phyloP scores from a whole-genome alignment of 2,329 filamentous ascomycete species.

The Xylariaceae sp. region DNA sequence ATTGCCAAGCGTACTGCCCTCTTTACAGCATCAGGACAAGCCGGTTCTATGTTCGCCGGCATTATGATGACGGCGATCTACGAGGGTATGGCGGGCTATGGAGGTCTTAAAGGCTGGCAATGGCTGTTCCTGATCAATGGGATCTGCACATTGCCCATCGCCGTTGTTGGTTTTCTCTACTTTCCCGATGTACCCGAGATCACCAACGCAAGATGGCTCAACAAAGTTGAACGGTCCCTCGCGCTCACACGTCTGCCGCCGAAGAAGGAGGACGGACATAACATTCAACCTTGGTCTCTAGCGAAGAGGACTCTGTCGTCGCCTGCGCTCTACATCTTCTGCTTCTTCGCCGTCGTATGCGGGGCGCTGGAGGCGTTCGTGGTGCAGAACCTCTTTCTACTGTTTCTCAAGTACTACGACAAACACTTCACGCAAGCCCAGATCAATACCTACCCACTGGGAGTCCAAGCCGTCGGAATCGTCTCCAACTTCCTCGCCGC shows the following conservation, averaged over 20 bases:
- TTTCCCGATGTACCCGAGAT: conserved; percentile 39
- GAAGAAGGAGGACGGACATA: conserved; percentile 29
- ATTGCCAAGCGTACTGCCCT: conserved; percentile 49
- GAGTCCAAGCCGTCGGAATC: conserved; percentile 33
- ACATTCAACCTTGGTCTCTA: conserved; percentile 20
- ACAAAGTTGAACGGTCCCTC: conserved; percentile 19
- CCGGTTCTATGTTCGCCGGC: conserved; percentile 50
- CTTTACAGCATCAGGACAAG: conserved; percentile 48
- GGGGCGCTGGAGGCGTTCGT: conserved; percentile 30
- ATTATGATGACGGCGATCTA: conserved; percentile 37
- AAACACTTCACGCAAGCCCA: conserved; percentile 20
- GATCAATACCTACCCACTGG: conserved; percentile 32
- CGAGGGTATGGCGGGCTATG: conserved; percentile 34
- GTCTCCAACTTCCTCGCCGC: conserved; percentile 32
- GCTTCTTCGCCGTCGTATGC: conserved; percentile 32
- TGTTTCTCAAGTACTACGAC: conserved; percentile 20
- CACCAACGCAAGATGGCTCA: conserved; percentile 36
- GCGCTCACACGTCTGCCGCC: conserved; percentile 26
- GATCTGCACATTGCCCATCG: conserved; percentile 43
- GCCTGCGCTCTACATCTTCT: conserved; percentile 32
- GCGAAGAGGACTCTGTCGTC: conserved; percentile 23
- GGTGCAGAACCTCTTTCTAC: conserved; percentile 20
- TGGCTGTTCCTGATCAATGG: conserved; percentile 35
- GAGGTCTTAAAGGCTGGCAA: conserved; percentile 42
- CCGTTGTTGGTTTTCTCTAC: conserved; percentile 39